phyloP scores from a whole-genome alignment of 2,329 filamentous ascomycete genomes.

The Aspergillus arachidicola region DNA sequence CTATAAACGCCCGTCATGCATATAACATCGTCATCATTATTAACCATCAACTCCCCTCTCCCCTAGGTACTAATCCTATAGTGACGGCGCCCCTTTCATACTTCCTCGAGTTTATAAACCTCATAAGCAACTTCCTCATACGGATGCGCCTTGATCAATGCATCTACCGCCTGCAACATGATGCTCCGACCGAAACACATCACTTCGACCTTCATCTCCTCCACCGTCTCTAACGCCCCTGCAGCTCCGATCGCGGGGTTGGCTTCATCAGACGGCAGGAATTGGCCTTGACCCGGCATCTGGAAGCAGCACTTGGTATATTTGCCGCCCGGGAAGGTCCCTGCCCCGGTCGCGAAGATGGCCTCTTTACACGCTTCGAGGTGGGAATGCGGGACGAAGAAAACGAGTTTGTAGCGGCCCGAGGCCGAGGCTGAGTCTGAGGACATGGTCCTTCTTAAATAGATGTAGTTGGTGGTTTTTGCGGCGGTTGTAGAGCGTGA shows the following conservation, averaged over 20 bases:
- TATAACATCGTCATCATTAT: not conserved
- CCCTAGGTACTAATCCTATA: not conserved
- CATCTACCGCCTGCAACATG: slow-evolving; percentile 44
- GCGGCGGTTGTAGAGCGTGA: not conserved
- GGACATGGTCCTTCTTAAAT: slow-evolving; percentile 26
- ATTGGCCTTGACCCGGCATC: slow-evolving; percentile 44
- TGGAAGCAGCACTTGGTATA: slow-evolving; percentile 47
- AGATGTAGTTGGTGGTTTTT: not conserved
- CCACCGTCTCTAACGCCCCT: slow-evolving; percentile 42
- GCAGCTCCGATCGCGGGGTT: slow-evolving; percentile 45
- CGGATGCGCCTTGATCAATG: slow-evolving; percentile 46
- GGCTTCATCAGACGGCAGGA: slow-evolving; percentile 42
- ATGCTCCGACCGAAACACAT: slow-evolving; percentile 44
- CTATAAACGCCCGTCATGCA: not conserved
- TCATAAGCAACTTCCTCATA: slow-evolving; percentile 51
- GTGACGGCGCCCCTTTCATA: slow-evolving; percentile 23
- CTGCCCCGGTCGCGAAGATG: slow-evolving; percentile 46
- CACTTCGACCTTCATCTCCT: slow-evolving; percentile 48
- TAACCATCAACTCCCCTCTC: not conserved
- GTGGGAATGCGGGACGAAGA: slow-evolving; percentile 45
- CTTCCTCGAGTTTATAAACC: slow-evolving; percentile 47
- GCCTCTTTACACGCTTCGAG: slow-evolving; percentile 45
- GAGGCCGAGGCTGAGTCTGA: slow-evolving; percentile 11
- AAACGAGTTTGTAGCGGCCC: slow-evolving; percentile 47
- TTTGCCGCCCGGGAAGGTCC: slow-evolving; percentile 43